Percentiles rank a stretch among this genome's conserved stretches.
Evolutionary conservation across 441 rosid genomes (phyloP).

Genomic region (Pelargonium fulgidum): DNA sequence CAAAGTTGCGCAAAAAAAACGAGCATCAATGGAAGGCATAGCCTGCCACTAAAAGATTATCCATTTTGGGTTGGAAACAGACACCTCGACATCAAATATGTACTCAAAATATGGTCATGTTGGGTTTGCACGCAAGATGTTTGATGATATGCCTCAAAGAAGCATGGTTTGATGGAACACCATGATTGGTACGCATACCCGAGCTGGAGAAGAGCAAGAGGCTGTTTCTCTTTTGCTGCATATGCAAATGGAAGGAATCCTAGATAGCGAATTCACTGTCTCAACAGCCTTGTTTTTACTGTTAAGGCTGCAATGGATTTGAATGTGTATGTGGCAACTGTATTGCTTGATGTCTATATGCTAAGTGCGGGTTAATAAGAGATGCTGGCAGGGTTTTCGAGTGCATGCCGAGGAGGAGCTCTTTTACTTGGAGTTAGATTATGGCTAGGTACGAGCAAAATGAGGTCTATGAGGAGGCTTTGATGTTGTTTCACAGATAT

Average conservation of each 20-base stretch:
- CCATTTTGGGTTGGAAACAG: conserved; percentile 26
- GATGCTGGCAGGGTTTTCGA: conserved; percentile 55
- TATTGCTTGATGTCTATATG: conserved; percentile 73
- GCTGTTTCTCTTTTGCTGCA: conserved; percentile 49
- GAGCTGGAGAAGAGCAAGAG: conserved; percentile 27
- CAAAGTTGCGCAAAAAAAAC: conserved; percentile 40
- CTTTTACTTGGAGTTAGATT: conserved; percentile 87
- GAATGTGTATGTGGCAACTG: conserved; percentile 59
- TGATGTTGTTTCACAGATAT: conserved; percentile 36
- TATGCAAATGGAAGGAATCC: too few species aligned
- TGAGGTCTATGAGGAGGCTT: conserved; percentile 61
- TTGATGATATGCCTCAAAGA: conserved; percentile 58
- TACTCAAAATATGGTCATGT: conserved; percentile 46
- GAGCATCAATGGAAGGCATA: conserved; percentile 31
- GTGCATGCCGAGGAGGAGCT: conserved; percentile 52
- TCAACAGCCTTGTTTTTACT: conserved; percentile 48
- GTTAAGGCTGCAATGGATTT: conserved; percentile 43
- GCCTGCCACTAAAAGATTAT: conserved; percentile 50
- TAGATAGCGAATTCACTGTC: too few species aligned
- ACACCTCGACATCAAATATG: conserved; percentile 37
- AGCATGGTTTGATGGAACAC: conserved; percentile 76
- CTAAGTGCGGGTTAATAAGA: conserved; percentile 48
- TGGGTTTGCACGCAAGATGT: conserved; percentile 48
- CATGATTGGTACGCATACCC: conserved; percentile 42
- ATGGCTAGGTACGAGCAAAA: conserved; percentile 61